Evolutionary conservation across 78 protist species (phyloP).

Genomic region (Dictyostelium firmibasis): DNA sequence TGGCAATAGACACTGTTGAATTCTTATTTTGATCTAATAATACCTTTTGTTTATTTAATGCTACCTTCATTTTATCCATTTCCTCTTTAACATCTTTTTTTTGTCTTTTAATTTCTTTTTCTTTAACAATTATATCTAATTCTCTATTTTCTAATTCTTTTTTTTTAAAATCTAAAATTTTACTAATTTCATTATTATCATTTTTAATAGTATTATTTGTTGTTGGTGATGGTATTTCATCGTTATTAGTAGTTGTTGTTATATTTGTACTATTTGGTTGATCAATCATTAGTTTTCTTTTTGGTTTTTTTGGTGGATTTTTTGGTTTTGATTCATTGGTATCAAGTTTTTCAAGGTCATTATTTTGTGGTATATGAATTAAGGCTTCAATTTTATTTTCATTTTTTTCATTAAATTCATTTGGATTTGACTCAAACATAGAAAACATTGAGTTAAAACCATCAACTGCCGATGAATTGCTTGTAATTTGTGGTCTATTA

Average conservation of each 20-base stretch:
- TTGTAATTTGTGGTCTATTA: background rate
- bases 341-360: background rate
- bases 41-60: background rate
- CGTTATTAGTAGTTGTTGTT: too few relatives aligned
- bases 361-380: background rate
- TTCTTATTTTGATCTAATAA: conserved; percentile 18
- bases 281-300: background rate
- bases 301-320: conserved; percentile 10
- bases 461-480: background rate
- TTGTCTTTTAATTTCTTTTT: conserved; percentile 31
- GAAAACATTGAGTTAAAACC: conserved; percentile 56
- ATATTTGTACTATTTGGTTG: too few relatives aligned
- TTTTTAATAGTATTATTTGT: background rate
- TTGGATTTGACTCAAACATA: conserved; percentile 17
- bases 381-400: background rate
- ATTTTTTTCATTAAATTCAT: background rate
- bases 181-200: background rate
- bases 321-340: background rate
- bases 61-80: background rate
- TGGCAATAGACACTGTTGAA: conserved; percentile 41
- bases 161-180: background rate
- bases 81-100: conserved; percentile 42
- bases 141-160: conserved; percentile 53
- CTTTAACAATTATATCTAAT: conserved; percentile 48
- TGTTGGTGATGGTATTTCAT: background rate